Conservation (phyloP, 148 eudicot species). For the Bassia scoparia region DNA sequence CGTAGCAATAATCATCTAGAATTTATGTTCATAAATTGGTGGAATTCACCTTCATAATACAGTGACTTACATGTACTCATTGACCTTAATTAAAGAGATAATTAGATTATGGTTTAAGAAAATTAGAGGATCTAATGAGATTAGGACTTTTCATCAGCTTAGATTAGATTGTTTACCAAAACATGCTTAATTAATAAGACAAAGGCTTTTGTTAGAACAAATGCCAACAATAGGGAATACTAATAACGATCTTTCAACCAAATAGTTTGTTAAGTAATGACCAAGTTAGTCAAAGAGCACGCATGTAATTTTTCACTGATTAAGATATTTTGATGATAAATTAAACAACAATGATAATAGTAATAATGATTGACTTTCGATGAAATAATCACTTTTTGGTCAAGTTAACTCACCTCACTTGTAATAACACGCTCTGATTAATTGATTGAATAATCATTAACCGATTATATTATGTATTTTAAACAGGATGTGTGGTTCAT, state of each 20-base stretch:
- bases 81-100: neutral
- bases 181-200: neutral
- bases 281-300: neutral
- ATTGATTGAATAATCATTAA: neutral
- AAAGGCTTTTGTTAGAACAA: neutral
- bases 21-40: no score
- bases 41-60: neutral
- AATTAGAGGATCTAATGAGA: no score
- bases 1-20: neutral
- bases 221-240: neutral
- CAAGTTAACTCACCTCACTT: no score
- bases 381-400: no score
- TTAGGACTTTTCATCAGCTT: neutral
- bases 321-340: neutral
- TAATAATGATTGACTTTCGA: no score
- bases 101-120: no score
- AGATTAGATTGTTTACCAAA: conserved; percentile 8
- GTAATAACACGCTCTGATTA: no score
- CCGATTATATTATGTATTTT: no score
- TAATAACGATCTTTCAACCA: conserved; percentile 3
- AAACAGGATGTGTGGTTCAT: conserved; percentile 61
- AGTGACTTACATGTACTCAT: neutral
- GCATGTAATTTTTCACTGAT: neutral
- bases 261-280: neutral
- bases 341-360: no score